Evolutionary conservation across 345 rosid genomes (phyloP), one percentile per base, ranked within the genome.

Genomic region (Nephelium lappaceum): DNA sequence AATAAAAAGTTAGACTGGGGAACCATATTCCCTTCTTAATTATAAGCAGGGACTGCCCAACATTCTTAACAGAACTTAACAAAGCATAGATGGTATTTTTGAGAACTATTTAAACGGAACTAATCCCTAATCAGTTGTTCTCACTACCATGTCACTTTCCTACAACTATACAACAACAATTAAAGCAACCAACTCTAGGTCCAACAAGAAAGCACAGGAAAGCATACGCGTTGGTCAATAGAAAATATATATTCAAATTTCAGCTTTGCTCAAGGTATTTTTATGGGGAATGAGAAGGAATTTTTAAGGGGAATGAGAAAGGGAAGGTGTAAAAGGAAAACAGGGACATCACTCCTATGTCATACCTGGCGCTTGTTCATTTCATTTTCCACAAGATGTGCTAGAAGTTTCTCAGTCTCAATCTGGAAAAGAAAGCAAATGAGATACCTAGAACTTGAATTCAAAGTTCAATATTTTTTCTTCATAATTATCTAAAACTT

Each of bases 381-480:
- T 89, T 96, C 99, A 76, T 80, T 82, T 92, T 96, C 98, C 82
- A 96, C 99, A 51, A 94, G 98, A 91, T 94, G 92, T 12, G 98
- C 98, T 42, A 96, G 85, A 58, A 96, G 98, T 85, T 96, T 96
- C 88, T 96, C 99, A 0, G 98, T 96, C 86, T 96, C 99, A 80
- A 96, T 96, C 99, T 96, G 83, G 69, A 73, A 74, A 57, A 77
- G 58, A 78, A 67, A 74, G 60, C 47, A 81, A 78, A 76, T 60
- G 27, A 72, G 51, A 68, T 60, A 83, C 80, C 70, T 63, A 66
- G 65, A 66, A 81, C 70, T 63, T 62, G 62, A 66, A 81, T 83
- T 66, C 12, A 58, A 80, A 57, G 1, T 69, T 43, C 8, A 9
- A 64, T 31, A 55, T 72, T 62, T 74, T 65, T 65, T 38, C 72